Evolutionary conservation across 2,329 filamentous ascomycete genomes (phyloP), one percentile per base, ranked within the genome.

Genomic region (Aureobasidium namibiae): DNA sequence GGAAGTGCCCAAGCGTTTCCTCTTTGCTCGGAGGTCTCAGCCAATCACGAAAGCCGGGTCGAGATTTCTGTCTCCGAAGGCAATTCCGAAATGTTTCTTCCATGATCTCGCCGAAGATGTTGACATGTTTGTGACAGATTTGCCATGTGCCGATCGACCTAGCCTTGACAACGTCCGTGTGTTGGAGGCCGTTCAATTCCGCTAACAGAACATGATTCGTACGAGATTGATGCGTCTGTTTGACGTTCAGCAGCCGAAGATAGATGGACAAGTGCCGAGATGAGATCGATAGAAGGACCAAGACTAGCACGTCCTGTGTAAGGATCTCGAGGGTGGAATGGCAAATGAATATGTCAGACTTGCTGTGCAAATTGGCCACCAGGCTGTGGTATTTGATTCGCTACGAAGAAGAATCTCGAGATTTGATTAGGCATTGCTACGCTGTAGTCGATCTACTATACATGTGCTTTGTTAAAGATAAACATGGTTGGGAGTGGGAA

Each of bases 71-170:
- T 44, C 34, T 13, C 52, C 38, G 39, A 56, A 36, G 39, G 52
- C 52, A 45, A 56, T 56, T 44, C 52, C 39, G 52, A 26, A 14
- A 56, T 44, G 39, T 16, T 44, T 56, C 21, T 56, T 44, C 52
- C 29, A 34, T 34, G 39, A 56, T 56, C 13, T 56, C 29, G 52
- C 39, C 52, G 52, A 31, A 41, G 24, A 44, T 44, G 52, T 42
- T 45, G 38, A 56, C 38, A 44, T 56, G 24, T 56, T 13, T 21
- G 6, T 41, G 49, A 41, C 36, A 53, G 36, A 53, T 52, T 52
- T 39, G 49, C 49, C 33, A 52, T 52, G 49, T 52, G 36, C 36
- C 36, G 49, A 7, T n/a, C 36, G 49, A 7, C 10, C 16, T 26
- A 26, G 48, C 33, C 33, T 38, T 26, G 23, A 41, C 9, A n/a